A percentile compares a stretch with the other conserved stretches of the same genome.
Conservation (phyloP, 2,329 filamentous ascomycete genomes). For the Chlorencoelia australis region DNA sequence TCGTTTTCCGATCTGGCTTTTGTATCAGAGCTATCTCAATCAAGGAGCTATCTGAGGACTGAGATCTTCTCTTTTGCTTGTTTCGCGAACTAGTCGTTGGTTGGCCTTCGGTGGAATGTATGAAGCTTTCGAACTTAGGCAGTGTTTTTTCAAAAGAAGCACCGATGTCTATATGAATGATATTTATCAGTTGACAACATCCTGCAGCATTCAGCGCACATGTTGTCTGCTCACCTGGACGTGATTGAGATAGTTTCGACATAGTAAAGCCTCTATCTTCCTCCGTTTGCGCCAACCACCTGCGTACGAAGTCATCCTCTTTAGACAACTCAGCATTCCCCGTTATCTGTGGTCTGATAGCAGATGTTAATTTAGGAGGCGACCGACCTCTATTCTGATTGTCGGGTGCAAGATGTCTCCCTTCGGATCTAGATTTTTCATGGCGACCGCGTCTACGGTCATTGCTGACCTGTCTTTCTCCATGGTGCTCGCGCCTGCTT, state of each 20-base stretch:
- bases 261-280: constrained; percentile 4
- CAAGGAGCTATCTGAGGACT: constrained; percentile 20
- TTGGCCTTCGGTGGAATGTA: too few relatives aligned
- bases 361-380: not conserved
- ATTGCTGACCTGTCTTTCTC: not conserved
- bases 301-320: constrained; percentile 18
- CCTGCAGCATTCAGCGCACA: too few relatives aligned
- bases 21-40: constrained; percentile 6
- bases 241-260: not conserved
- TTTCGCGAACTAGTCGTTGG: not conserved
- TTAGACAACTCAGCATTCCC: constrained; percentile 10
- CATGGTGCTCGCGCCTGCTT: constrained; percentile 2
- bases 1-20: constrained; percentile 1
- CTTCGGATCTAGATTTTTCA: too few relatives aligned
- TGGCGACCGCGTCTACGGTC: not conserved
- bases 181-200: too few relatives aligned
- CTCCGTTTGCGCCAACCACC: constrained; percentile 21
- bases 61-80: constrained; percentile 7
- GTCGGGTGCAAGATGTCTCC: too few relatives aligned
- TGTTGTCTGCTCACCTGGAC: not conserved
- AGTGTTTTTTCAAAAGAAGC: too few relatives aligned
- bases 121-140: too few relatives aligned
- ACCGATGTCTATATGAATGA: too few relatives aligned
- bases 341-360: not conserved
- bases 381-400: not conserved